Conservation (phyloP, 2,329 filamentous ascomycete genomes). For the Chrysoporthe deuterocubensis region DNA sequence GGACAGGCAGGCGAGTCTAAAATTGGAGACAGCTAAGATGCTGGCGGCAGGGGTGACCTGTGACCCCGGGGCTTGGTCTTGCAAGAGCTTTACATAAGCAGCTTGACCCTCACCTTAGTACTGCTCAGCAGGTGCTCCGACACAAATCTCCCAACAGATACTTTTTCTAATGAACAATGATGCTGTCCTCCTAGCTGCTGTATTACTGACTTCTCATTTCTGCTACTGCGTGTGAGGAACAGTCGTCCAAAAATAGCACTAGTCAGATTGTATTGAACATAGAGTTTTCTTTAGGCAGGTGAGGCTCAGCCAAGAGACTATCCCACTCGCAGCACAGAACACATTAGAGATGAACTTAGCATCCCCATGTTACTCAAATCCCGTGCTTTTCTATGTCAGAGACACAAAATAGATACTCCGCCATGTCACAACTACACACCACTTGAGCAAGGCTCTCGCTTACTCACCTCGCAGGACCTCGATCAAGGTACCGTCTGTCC, state of each 20-base stretch:
- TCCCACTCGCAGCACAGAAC: too few species aligned
- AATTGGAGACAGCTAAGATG: conserved; percentile 13
- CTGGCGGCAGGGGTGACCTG: background rate
- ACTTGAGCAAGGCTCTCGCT: too few species aligned
- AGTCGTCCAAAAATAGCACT: too few species aligned
- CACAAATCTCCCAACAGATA: background rate
- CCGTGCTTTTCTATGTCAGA: too few species aligned
- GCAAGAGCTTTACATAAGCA: background rate
- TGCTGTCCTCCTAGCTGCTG: background rate
- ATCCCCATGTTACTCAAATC: too few species aligned
- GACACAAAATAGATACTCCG: too few species aligned
- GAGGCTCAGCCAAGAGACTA: too few species aligned
- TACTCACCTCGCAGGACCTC: background rate
- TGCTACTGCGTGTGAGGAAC: background rate
- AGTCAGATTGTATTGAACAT: too few species aligned
- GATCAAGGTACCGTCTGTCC: background rate
- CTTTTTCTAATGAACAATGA: background rate
- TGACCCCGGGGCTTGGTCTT: background rate
- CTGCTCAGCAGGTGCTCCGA: background rate
- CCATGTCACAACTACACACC: too few species aligned
- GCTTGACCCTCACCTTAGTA: background rate
- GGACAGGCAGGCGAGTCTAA: conserved; percentile 8
- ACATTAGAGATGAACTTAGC: too few species aligned
- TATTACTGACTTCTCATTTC: background rate
- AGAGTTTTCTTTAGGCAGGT: too few species aligned